Evolutionary conservation across 345 rosid genomes (phyloP), one percentile per base, ranked within the genome.

Genomic region (Lepidium aucheri): DNA sequence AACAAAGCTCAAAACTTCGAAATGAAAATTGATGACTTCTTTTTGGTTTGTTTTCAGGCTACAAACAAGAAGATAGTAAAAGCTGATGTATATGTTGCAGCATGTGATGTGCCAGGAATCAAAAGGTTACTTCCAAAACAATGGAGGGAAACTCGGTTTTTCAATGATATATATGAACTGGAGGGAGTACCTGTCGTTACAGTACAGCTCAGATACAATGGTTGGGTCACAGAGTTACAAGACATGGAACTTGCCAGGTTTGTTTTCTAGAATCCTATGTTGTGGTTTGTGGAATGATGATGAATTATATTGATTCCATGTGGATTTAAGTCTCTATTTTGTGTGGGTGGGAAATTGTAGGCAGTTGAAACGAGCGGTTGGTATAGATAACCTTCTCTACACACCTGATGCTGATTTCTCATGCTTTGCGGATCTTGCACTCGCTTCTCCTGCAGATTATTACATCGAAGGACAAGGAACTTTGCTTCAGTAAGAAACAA

Each of bases 381-480:
- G 99, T 52, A 63, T 94, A 58, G 96, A 94, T 81, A 94, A 94
- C 75, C 96, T 94, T 70, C 87, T 94, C 14, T 90, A 94, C 69
- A 94, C 96, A 49, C 95, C 96, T 54, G 97, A 94, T 86, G 99
- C 97, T 15, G 97, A 94, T 82, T 94, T 94, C 80, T 94, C 99
- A 4, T 90, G 99, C 66, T 94, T 94, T 53, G 93, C 99, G 3
- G 99, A 94, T 79, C 80, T 94, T 34, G 97, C 99, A 8, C 88
- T 94, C 14, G 55, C 91, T 26, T 94, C 97, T 8, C 97, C 99
- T 0, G 93, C 85, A 66, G 96, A 94, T 81, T 88, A 90, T 85
- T 88, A 88, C 79, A 84, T 87, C 4, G 95, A 90, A 65, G 99
- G 97, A 70, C 95, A 94, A 78, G 97, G 97, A 52, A 85, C 96